phyloP scores from a whole-genome alignment of 2,329 filamentous ascomycete genomes.

The Exophiala aquamarina region DNA sequence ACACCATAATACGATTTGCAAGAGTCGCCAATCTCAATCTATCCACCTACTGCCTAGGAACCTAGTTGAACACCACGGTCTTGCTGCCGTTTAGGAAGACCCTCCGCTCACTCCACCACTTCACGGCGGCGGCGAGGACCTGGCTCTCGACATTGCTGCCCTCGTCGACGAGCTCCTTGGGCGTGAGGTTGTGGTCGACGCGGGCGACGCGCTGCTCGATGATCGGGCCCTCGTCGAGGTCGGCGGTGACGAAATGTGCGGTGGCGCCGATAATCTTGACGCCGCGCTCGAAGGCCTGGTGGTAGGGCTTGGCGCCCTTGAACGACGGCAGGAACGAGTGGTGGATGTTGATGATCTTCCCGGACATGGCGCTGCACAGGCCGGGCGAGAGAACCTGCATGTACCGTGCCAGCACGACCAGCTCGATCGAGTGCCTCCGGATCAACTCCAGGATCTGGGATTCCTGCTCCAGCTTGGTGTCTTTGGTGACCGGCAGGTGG shows the following conservation, averaged over 20 bases:
- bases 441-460: slow-evolving; percentile 69
- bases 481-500: slow-evolving; percentile 76
- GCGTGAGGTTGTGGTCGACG: slow-evolving; percentile 73
- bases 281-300: slow-evolving; percentile 81
- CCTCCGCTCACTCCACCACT: slow-evolving; percentile 77
- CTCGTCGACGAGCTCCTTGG: slow-evolving; percentile 75
- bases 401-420: slow-evolving; percentile 79
- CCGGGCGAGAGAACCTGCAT: slow-evolving; percentile 81
- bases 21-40: too few species aligned
- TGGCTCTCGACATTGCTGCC: slow-evolving; percentile 83
- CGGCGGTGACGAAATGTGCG: slow-evolving; percentile 81
- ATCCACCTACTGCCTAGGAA: too few species aligned
- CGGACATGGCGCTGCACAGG: slow-evolving; percentile 75
- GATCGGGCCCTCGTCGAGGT: slow-evolving; percentile 82
- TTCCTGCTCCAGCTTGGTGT: slow-evolving; percentile 76
- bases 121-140: slow-evolving; percentile 76
- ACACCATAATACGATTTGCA: too few species aligned
- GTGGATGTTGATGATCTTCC: slow-evolving; percentile 89
- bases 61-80: slow-evolving; percentile 71
- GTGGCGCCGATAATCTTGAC: slow-evolving; percentile 88
- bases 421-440: slow-evolving; percentile 67
- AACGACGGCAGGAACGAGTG: slow-evolving; percentile 83
- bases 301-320: slow-evolving; percentile 86
- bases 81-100: slow-evolving; percentile 77
- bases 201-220: slow-evolving; percentile 80